These are phyloP conservation scores for Terana coerulea DNA, from an alignment of 768 basidiomycete species.

Conservation along the genomic window DNA sequence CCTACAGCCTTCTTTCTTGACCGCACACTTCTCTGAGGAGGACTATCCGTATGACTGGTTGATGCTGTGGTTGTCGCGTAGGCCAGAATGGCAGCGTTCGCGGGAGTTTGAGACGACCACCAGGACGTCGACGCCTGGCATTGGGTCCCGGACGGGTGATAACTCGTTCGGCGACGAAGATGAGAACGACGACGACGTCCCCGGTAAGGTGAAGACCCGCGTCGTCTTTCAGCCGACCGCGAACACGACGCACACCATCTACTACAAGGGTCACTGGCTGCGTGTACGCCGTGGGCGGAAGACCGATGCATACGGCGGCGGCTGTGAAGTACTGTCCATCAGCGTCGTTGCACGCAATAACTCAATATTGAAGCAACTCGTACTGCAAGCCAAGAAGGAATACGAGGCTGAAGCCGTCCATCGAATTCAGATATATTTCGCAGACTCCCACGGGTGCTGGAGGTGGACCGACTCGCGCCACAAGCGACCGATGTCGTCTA, in stretches of 20 bases:
- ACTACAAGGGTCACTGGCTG: slow-evolving; percentile 82
- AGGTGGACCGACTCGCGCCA: slow-evolving; percentile 84
- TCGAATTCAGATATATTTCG: slow-evolving; percentile 86
- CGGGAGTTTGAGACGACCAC: slow-evolving; percentile 89
- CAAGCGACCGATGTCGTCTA: slow-evolving; percentile 84
- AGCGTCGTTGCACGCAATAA: slow-evolving; percentile 84
- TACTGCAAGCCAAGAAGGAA: slow-evolving; percentile 84
- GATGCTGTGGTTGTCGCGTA: slow-evolving; percentile 84
- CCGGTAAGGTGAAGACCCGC: slow-evolving; percentile 69
- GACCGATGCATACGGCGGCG: slow-evolving; percentile 48
- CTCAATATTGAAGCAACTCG: slow-evolving; percentile 82
- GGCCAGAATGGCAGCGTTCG: slow-evolving; percentile 86
- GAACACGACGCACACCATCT: slow-evolving; percentile 87
- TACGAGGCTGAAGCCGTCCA: slow-evolving; percentile 87
- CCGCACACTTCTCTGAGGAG: slow-evolving; percentile 87
- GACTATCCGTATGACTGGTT: slow-evolving; percentile 91
- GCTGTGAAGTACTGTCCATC: slow-evolving; percentile 73
- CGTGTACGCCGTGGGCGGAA: slow-evolving; percentile 69
- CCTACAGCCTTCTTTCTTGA: slow-evolving; percentile 57
- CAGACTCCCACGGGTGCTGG: slow-evolving; percentile 86
- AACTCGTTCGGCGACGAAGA: slow-evolving; percentile 57
- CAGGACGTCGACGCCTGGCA: slow-evolving; percentile 60
- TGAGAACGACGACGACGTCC: slow-evolving; percentile 48
- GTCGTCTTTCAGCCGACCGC: slow-evolving; percentile 87
- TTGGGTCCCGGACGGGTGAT: slow-evolving; percentile 44